phyloP scores from a whole-genome alignment of 768 basidiomycete species.

The Collybia mongolica region DNA sequence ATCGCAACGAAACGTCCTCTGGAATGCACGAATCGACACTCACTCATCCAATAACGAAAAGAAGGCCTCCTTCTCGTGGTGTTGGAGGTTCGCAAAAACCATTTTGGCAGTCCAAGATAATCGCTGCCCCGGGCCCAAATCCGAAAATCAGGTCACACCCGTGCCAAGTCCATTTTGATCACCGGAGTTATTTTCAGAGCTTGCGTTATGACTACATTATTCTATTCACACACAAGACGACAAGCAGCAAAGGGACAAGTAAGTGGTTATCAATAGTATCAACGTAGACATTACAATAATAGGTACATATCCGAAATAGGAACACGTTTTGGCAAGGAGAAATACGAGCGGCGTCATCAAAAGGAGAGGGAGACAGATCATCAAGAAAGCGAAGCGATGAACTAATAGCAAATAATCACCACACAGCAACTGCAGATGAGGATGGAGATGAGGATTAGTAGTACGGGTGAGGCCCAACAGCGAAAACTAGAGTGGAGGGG shows the following conservation, averaged over 20 bases:
- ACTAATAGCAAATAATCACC: conserved; percentile 15
- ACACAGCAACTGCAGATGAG: conserved; percentile 21
- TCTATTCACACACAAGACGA: too few relatives aligned
- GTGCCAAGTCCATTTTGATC: too few relatives aligned
- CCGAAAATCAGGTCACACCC: too few relatives aligned
- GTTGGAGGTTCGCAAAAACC: conserved; percentile 69
- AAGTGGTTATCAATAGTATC: conserved; percentile 15
- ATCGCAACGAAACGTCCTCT: neutral
- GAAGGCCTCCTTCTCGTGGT: conserved; percentile 77
- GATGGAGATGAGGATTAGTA: conserved; percentile 12
- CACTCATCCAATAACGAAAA: conserved; percentile 82
- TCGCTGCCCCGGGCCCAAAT: too few relatives aligned
- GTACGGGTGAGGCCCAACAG: conserved; percentile 8
- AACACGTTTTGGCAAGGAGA: neutral
- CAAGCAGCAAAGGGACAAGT: too few relatives aligned
- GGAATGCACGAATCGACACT: conserved; percentile 16
- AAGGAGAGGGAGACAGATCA: conserved; percentile 11
- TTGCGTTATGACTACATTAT: too few relatives aligned
- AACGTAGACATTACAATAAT: conserved; percentile 22
- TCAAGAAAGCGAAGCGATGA: conserved; percentile 23
- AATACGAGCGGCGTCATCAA: too few relatives aligned
- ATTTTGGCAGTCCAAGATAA: conserved; percentile 31
- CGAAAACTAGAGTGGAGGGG: conserved; percentile 1
- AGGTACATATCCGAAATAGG: conserved; percentile 21
- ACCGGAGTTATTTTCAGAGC: too few relatives aligned